These are phyloP conservation scores for Alopecurus myosuroides DNA, from an alignment of 176 grass and related monocot genomes.

Conservation along the genomic window DNA sequence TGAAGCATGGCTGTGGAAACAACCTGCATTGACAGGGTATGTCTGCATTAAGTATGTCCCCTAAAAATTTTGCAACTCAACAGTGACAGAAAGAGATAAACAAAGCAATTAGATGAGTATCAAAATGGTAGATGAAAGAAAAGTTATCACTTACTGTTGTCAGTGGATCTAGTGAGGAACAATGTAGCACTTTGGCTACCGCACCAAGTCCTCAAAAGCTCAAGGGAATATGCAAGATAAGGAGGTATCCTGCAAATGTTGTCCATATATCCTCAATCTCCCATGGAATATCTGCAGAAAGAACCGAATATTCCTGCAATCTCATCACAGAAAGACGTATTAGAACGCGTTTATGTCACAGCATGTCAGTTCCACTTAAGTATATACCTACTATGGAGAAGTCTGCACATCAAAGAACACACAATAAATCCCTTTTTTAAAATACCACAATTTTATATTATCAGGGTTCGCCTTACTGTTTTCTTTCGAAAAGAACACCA, in stretches of 20 bases:
- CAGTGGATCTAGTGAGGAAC: constrained; percentile 50
- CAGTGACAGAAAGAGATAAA: not conserved
- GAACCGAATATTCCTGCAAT: constrained; percentile 42
- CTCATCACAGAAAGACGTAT: not conserved
- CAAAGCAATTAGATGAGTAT: not conserved
- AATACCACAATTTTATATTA: not conserved
- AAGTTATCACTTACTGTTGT: constrained; percentile 47
- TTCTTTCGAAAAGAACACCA: not conserved
- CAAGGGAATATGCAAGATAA: constrained; percentile 68
- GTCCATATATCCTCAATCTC: constrained; percentile 59
- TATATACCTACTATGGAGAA: not conserved
- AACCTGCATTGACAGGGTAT: constrained; percentile 41
- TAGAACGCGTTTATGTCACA: not conserved
- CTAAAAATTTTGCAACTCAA: not conserved
- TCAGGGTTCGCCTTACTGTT: not conserved
- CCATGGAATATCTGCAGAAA: constrained; percentile 66
- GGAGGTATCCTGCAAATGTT: constrained; percentile 80
- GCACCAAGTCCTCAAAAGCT: constrained; percentile 88
- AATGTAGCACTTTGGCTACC: constrained; percentile 47
- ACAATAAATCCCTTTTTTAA: not conserved
- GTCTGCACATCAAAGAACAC: not conserved
- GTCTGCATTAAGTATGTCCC: not conserved
- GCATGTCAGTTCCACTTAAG: not conserved
- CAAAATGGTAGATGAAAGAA: not conserved
- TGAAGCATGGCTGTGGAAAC: constrained; percentile 50